phyloP scores from a whole-genome alignment of 306 rosid genomes.

The Begonia fuchsioides region DNA sequence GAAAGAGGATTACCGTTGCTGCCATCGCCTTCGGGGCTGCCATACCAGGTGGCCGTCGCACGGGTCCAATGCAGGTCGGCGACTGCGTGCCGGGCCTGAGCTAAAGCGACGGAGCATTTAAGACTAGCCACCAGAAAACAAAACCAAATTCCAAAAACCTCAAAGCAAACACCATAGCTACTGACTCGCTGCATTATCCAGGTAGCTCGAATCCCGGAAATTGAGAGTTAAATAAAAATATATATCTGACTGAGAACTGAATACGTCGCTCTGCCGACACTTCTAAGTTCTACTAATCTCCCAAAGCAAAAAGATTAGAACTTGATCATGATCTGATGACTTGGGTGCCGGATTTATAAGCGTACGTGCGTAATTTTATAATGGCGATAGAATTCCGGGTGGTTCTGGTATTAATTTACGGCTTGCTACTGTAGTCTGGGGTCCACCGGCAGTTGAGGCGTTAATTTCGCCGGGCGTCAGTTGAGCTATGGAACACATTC shows the following conservation, averaged over 20 bases:
- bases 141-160: conserved; percentile 7
- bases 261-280: conserved; percentile 24
- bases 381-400: too few relatives aligned
- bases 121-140: conserved; percentile 1
- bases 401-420: conserved; percentile 15
- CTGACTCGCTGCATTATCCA: conserved; percentile 34
- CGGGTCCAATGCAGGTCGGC: conserved; percentile 49
- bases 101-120: conserved; percentile 4
- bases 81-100: conserved; percentile 16
- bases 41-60: conserved; percentile 91
- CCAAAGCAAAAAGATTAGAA: too few relatives aligned
- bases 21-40: conserved; percentile 90
- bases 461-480: conserved; percentile 29
- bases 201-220: conserved; percentile 8
- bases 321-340: too few relatives aligned
- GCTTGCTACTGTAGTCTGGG: conserved; percentile 20
- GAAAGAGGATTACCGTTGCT: conserved; percentile 45
- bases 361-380: too few relatives aligned
- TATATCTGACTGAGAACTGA: neutral
- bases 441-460: conserved; percentile 42
- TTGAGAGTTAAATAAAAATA: neutral
- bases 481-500: neutral
- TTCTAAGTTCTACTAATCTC: neutral
- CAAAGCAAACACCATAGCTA: conserved; percentile 5
- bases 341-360: too few relatives aligned